Evolutionary conservation across 2,329 filamentous ascomycete genomes (phyloP), one percentile per base, ranked within the genome.

Genomic region (Fusarium siculi): DNA sequence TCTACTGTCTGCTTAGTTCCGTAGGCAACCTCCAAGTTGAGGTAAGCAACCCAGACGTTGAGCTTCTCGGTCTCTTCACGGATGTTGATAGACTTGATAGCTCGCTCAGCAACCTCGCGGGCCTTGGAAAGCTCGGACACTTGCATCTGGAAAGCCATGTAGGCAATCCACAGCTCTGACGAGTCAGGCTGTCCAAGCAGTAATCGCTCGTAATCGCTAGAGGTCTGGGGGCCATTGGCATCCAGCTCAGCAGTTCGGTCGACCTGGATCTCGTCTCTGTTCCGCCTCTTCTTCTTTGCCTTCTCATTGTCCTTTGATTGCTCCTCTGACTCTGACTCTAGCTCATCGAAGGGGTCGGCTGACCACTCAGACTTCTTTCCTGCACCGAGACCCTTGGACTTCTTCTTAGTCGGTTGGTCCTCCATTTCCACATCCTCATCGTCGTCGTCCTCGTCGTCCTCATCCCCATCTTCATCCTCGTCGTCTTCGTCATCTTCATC

Each of bases 121-220:
- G 96, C 95, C 82, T 95, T 96, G 69, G 92, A 90, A 25, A 97
- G 87, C 83, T 99, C 96, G 79, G 94, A 94, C 58, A 97, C 89
- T 80, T 97, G 93, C 82, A 98, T 92, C 83, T 98, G 94, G 88
- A 97, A 97, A n/a, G 95, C 95, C 94, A 99, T 98, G 84, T 99
- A 99, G 74, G 94, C 90, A 61, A 98, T 93, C 96, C 96, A 99
- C 34, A 98, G 88, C 70, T 92, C 87, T 2, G 96, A 97, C n/a
- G 93, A 96, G 83, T 98, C 95, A 5, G 96, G 95, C 80, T 97
- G 93, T 63, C 95, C 94, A 28, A 99, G 90, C 46, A 99, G 89
- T 30, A 98, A 91, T 75, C 96, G 92, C 84, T 99, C 97, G 81
- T 95, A 99, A 82, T 99, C 97, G 71, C 93, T 93, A 21, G 93